These are phyloP conservation scores for Coniochaeta hoffmannii DNA, from an alignment of 2,329 filamentous ascomycete genomes.

Conservation along the genomic window DNA sequence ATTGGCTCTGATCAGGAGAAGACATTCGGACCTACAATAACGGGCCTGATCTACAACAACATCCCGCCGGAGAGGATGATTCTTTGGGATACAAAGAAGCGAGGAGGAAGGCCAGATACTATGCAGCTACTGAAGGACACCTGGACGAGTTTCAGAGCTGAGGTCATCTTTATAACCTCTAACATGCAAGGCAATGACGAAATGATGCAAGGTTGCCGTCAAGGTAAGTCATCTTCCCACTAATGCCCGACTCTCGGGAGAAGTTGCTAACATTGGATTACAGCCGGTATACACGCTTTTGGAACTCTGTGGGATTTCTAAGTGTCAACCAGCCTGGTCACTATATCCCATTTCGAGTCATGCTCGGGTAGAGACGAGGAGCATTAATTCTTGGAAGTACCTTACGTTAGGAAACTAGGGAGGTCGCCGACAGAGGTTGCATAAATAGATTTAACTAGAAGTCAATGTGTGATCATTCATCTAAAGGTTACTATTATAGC, in stretches of 20 bases:
- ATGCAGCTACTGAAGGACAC: conserved; percentile 29
- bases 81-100: conserved; percentile 33
- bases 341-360: neutral
- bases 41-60: conserved; percentile 27
- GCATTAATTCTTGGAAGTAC: neutral
- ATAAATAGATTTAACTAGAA: neutral
- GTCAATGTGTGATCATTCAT: too few species aligned
- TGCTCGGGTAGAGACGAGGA: neutral
- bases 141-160: conserved; percentile 29
- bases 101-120: conserved; percentile 29
- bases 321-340: conserved; percentile 1
- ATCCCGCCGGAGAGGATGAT: conserved; percentile 33
- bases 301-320: conserved; percentile 32
- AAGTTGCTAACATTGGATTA: neutral
- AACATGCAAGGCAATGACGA: conserved; percentile 33
- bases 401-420: neutral
- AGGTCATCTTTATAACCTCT: conserved; percentile 35
- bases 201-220: conserved; percentile 33
- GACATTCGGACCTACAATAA: conserved; percentile 31
- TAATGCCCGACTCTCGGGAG: neutral
- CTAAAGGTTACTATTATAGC: too few species aligned
- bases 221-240: conserved; percentile 18
- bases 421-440: neutral
- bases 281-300: conserved; percentile 29
- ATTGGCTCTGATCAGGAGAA: conserved; percentile 33